Evolutionary conservation across 1,284 basidiomycete genomes (phyloP).

Genomic region (Boletus smithii): DNA sequence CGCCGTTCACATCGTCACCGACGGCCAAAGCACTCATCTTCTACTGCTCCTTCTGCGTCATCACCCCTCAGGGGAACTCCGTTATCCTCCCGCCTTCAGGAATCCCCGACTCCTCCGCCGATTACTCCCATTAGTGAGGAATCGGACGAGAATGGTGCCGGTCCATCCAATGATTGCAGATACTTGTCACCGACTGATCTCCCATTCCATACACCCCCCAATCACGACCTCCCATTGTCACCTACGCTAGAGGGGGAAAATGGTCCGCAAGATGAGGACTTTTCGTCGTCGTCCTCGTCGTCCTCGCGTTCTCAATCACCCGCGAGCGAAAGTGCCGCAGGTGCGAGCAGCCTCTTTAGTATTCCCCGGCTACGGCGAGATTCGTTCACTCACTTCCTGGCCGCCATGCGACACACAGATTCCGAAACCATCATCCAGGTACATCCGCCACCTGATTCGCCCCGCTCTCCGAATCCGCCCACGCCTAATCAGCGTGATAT

Average conservation of each 20-base stretch:
- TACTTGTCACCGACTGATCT: slow-evolving; percentile 67
- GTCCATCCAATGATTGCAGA: slow-evolving; percentile 47
- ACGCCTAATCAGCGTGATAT: slow-evolving; percentile 78
- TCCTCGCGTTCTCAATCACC: slow-evolving; percentile 52
- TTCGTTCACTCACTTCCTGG: slow-evolving; percentile 60
- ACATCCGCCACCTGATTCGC: slow-evolving; percentile 74
- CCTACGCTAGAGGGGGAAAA: slow-evolving; percentile 33
- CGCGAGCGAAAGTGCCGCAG: slow-evolving; percentile 51
- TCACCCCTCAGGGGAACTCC: slow-evolving; percentile 56
- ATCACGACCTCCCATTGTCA: slow-evolving; percentile 48
- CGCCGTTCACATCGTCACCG: slow-evolving; percentile 61
- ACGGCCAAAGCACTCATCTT: slow-evolving; percentile 43
- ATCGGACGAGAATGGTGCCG: slow-evolving; percentile 41
- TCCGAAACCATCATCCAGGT: slow-evolving; percentile 63
- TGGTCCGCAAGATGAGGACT: slow-evolving; percentile 26
- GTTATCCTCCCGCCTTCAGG: slow-evolving; percentile 36
- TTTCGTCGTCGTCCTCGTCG: slow-evolving; percentile 35
- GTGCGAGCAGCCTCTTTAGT: slow-evolving; percentile 77
- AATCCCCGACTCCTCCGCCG: slow-evolving; percentile 64
- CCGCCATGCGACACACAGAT: slow-evolving; percentile 54
- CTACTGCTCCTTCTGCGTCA: slow-evolving; percentile 46
- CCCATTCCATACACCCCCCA: slow-evolving; percentile 54
- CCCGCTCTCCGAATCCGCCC: slow-evolving; percentile 68
- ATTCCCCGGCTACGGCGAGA: slow-evolving; percentile 58
- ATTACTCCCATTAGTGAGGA: slow-evolving; percentile 76